Conservation (phyloP, 2,329 filamentous ascomycete species). For the Colletotrichum sp. region DNA sequence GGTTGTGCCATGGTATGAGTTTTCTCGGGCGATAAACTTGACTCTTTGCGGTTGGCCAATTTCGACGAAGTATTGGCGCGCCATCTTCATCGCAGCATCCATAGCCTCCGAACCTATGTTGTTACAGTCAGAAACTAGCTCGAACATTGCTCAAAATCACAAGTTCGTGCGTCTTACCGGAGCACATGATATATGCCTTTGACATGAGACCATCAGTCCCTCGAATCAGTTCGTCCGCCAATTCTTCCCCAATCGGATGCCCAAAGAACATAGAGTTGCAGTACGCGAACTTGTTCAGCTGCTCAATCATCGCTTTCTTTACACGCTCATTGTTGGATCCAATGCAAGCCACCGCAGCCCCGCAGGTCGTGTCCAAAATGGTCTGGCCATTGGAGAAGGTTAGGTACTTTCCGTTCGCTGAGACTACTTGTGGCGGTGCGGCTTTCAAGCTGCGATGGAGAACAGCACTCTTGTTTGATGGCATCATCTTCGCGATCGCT, state of each 20-base stretch:
- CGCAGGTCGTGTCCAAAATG: constrained; percentile 75
- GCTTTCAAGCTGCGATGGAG: constrained; percentile 18
- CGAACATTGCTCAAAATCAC: background rate
- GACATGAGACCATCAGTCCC: constrained; percentile 39
- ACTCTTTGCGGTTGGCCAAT: constrained; percentile 52
- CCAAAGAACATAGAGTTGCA: constrained; percentile 39
- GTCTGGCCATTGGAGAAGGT: constrained; percentile 21
- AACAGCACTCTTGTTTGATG: constrained; percentile 6
- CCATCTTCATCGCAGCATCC: constrained; percentile 55
- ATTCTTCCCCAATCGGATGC: constrained; percentile 52
- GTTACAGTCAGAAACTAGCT: background rate
- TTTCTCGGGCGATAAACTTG: constrained; percentile 68
- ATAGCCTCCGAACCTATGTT: constrained; percentile 52
- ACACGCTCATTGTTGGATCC: constrained; percentile 70
- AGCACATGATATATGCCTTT: constrained; percentile 40
- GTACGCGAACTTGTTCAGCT: constrained; percentile 62
- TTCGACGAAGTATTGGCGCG: constrained; percentile 52
- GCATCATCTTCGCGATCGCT: background rate
- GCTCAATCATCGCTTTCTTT: constrained; percentile 59
- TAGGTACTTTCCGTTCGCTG: constrained; percentile 17
- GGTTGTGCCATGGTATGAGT: constrained; percentile 76
- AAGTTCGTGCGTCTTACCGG: background rate
- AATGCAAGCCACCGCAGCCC: constrained; percentile 74
- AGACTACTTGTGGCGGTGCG: constrained; percentile 10
- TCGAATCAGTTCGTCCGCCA: constrained; percentile 38